These are phyloP conservation scores for Populus tremula DNA, from an alignment of 345 rosid genomes.

Conservation along the genomic window DNA sequence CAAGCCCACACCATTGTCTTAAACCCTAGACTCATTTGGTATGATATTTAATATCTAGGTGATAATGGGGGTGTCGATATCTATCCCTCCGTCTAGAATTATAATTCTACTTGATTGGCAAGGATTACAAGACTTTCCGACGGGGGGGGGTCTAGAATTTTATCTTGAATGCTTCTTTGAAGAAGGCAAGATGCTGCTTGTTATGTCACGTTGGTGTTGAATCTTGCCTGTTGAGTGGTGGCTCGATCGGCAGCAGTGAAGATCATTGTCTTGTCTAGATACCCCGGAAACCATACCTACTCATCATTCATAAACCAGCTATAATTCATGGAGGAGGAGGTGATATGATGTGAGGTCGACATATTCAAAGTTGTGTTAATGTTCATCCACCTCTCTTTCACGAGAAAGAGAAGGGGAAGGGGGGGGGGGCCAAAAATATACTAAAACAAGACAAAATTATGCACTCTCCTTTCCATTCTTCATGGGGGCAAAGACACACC, in stretches of 20 bases:
- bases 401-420: constrained; percentile 2
- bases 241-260: not conserved
- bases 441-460: constrained; percentile 34
- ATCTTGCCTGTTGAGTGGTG: not conserved
- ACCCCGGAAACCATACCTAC: constrained; percentile 28
- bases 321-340: constrained; percentile 12
- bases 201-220: not conserved
- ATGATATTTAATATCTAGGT: not conserved
- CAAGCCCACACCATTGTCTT: not conserved
- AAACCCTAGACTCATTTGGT: not conserved
- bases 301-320: constrained; percentile 12
- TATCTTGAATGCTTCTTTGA: not conserved
- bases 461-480: constrained; percentile 33
- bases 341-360: constrained; percentile 31
- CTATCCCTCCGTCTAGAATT: not conserved
- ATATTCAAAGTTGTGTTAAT: constrained; percentile 21
- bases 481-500: constrained; percentile 39
- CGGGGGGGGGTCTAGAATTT: not conserved
- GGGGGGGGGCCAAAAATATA: constrained; percentile 22
- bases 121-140: not conserved
- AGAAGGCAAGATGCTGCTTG: not conserved
- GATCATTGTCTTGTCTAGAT: constrained; percentile 23
- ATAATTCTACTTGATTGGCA: not conserved
- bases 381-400: constrained; percentile 28
- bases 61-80: not conserved